Conservation (phyloP, 768 basidiomycete species). For the Leccinum subgranulosum region DNA sequence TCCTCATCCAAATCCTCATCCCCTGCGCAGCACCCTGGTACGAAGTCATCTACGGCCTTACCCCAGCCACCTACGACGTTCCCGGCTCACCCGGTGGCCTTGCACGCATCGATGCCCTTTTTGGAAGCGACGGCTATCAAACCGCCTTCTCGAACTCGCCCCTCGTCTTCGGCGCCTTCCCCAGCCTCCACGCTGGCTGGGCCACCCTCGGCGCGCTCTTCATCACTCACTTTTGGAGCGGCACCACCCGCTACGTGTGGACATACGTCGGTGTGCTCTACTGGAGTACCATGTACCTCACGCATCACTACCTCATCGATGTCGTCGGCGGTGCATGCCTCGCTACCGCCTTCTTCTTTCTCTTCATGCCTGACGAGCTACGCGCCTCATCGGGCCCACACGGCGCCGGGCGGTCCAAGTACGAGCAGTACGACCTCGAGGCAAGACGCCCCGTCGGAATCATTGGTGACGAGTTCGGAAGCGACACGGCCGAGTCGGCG, state of each 20-base stretch:
- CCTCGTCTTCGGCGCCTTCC: slow-evolving; percentile 96
- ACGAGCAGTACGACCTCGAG: slow-evolving; percentile 76
- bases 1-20: slow-evolving; percentile 81
- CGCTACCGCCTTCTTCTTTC: slow-evolving; percentile 82
- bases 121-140: slow-evolving; percentile 35
- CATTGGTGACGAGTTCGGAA: slow-evolving; percentile 32
- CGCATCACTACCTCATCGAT: slow-evolving; percentile 98
- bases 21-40: slow-evolving; percentile 98
- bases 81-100: slow-evolving; percentile 92
- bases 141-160: slow-evolving; percentile 77
- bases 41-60: slow-evolving; percentile 93
- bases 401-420: slow-evolving; percentile 55
- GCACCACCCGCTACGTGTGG: slow-evolving; percentile 67
- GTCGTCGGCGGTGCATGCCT: slow-evolving; percentile 93
- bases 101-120: slow-evolving; percentile 85
- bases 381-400: slow-evolving; percentile 42
- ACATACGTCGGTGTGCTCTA: slow-evolving; percentile 82
- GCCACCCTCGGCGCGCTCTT: slow-evolving; percentile 93
- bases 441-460: slow-evolving; percentile 30
- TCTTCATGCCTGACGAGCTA: slow-evolving; percentile 81
- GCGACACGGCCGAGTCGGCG: slow-evolving; percentile 40
- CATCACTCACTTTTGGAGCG: slow-evolving; percentile 92
- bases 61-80: slow-evolving; percentile 90
- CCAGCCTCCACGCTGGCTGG: slow-evolving; percentile 86
- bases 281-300: slow-evolving; percentile 99